Evolutionary conservation across 305 asterid species (phyloP), one percentile per base, ranked within the genome.

Genomic region (Fraxinus greggii): DNA sequence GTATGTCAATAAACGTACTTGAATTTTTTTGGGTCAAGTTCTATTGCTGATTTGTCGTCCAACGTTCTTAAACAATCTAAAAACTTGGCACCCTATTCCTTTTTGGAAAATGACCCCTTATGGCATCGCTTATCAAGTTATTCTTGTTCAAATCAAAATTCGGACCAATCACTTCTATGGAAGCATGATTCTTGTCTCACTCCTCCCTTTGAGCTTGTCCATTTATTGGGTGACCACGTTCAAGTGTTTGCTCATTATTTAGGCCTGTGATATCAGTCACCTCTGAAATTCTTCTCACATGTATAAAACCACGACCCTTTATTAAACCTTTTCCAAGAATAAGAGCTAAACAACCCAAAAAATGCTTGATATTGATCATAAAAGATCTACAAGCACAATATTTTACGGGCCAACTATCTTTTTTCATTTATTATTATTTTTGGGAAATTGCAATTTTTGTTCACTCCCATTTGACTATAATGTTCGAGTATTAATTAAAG

Each of bases 41-140:
- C 29, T 63, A 38, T 24, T 42, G 67, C 32, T 42, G 79, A 75
- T 75, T 45, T 59, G 45, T 81, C 84, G 23, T 45, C 80, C 76
- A 75, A 75, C 76, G 74, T 81, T 74, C 79, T 73, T 80, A 80
- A 51, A 80, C 36, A 80, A 80, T 51, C 79, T 73, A 80, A 80
- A 80, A 54, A 72, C 79, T 72, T 80, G 61, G 36, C 78, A n/a
- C n/a, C 67, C 42, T n/a, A 33, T 79, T 19, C 76, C 10, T 15
- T 79, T 28, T 67, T 67, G 82, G 76, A 79, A 76, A 79, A 65
- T 65, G 82, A 76, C 40, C 42, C 72, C 28, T 21, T 40, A 3
- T 15, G 21, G 19, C 6, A 48, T 13, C 59, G 7, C 59, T 48
- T 45, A 45, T 45, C 56, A 45, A 45, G 5, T 45, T 45, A 13